A percentile compares a stretch with the other conserved stretches of the same genome.
phyloP scores from a whole-genome alignment of 1,139 yeast genomes.

The Candida sanyaensis region DNA sequence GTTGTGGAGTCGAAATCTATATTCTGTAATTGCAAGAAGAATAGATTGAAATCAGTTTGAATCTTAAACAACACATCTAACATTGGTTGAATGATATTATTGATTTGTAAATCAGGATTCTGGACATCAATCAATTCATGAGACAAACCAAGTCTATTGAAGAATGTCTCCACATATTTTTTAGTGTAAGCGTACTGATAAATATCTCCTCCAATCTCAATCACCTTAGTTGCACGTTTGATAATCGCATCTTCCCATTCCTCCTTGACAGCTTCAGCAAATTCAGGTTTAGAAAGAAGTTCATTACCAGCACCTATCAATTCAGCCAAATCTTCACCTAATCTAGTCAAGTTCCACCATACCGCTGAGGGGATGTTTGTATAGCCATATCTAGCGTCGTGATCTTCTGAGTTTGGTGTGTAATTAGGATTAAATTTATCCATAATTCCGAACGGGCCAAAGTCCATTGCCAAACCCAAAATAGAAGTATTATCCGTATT shows the following conservation, averaged over 20 bases:
- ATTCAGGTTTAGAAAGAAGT: conserved; percentile 42
- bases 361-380: conserved; percentile 80
- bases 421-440: conserved; percentile 80
- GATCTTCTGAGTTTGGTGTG: conserved; percentile 92
- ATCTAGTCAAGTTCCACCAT: conserved; percentile 90
- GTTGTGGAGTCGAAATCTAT: conserved; percentile 20
- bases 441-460: conserved; percentile 92
- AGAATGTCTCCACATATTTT: conserved; percentile 61
- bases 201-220: conserved; percentile 64
- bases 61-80: conserved; percentile 62
- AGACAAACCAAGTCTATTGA: conserved; percentile 66
- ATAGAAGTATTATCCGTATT: conserved; percentile 94
- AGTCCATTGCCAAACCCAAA: conserved; percentile 84
- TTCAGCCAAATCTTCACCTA: conserved; percentile 85
- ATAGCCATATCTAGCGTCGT: conserved; percentile 69
- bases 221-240: conserved; percentile 63
- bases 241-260: conserved; percentile 56
- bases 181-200: conserved; percentile 64
- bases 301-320: conserved; percentile 70
- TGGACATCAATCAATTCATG: conserved; percentile 36
- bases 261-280: conserved; percentile 37
- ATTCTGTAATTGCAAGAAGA: conserved; percentile 66
- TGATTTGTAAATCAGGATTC: conserved; percentile 38
- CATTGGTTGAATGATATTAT: conserved; percentile 59
- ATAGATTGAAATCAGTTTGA: conserved; percentile 76